Conservation (phyloP, 441 rosid species). For the Theobroma grandiflorum region DNA sequence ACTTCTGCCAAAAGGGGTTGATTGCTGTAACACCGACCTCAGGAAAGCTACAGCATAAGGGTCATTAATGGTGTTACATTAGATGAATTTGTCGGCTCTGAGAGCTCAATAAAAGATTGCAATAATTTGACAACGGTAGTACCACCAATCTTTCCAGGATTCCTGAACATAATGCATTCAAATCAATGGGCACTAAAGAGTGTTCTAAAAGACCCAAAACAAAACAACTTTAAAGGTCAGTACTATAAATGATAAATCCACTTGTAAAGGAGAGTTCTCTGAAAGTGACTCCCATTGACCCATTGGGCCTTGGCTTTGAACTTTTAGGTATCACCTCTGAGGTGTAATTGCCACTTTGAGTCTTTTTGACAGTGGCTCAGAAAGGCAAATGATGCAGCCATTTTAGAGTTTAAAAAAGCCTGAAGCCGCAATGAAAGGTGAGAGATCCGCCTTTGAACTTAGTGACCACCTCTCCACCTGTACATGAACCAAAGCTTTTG, state of each 20-base stretch:
- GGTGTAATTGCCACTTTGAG: constrained; percentile 17
- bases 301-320: constrained; percentile 8
- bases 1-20: too few relatives aligned
- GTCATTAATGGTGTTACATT: too few relatives aligned
- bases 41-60: too few relatives aligned
- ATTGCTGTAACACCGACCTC: too few relatives aligned
- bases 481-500: constrained; percentile 14
- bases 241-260: background rate
- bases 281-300: constrained; percentile 11
- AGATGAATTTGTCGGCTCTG: too few relatives aligned
- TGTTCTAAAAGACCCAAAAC: background rate
- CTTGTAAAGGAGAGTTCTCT: background rate
- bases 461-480: background rate
- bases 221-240: background rate
- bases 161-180: background rate
- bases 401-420: background rate
- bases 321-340: constrained; percentile 12
- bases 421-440: background rate
- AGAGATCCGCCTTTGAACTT: background rate
- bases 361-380: constrained; percentile 9
- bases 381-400: constrained; percentile 17
- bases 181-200: background rate
- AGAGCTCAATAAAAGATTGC: background rate
- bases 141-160: background rate
- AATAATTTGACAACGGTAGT: background rate